Base-by-base conservation (phyloP, 805 yeast genomes). In the Candida broadrunensis region DNA sequence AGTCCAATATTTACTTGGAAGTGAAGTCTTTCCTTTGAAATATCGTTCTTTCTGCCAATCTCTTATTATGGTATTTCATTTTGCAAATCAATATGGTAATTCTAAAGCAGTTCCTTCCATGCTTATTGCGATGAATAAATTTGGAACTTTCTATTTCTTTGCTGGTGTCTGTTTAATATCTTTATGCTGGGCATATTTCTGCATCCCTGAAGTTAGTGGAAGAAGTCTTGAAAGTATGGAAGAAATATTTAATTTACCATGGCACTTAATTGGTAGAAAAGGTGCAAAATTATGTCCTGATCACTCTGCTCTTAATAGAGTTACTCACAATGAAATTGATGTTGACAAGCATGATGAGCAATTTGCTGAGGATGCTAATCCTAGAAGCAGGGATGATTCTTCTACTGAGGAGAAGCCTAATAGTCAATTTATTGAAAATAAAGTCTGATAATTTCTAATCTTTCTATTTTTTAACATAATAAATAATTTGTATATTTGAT, bases 241-340 rank as follows among this genome's bases (percentile, higher is more conserved):
- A 46, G 76, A 70, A 39, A 53, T 75, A 33, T 76, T 76, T 63
- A 63, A 56, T 51, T 63, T 75, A 49, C 83, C 82, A 39, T 78
- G 83, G 83, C 75, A 76, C 54, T 48, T 75, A 38, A 65, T 78
- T 47, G 83, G 83, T 35, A 67, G 83, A 60, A 69, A 60, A 42
- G 82, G 81, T 52, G 41, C 24, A 18, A 9, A 19, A 5, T 20
- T 32, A 14, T 19, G 25, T 14, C 16, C 26, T 14, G 44, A 41
- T 21, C 17, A 16, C 23, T 44, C 41, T 13, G 35, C 41, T n/a
- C 49, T 46, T 14, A 17, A 21, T 3, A 24, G 37, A 36, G 41
- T 47, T 25, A 39, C 27, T 14, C 37, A 33, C 21, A 24, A 33
- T 8, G 30, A 36, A 13, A 43, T 36, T 2, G 69, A 63, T 16